A percentile compares a stretch with the other conserved stretches of the same genome.
These are phyloP conservation scores for Globisporangium paddicum DNA, from an alignment of 352 stramenopile species.

Conservation along the genomic window DNA sequence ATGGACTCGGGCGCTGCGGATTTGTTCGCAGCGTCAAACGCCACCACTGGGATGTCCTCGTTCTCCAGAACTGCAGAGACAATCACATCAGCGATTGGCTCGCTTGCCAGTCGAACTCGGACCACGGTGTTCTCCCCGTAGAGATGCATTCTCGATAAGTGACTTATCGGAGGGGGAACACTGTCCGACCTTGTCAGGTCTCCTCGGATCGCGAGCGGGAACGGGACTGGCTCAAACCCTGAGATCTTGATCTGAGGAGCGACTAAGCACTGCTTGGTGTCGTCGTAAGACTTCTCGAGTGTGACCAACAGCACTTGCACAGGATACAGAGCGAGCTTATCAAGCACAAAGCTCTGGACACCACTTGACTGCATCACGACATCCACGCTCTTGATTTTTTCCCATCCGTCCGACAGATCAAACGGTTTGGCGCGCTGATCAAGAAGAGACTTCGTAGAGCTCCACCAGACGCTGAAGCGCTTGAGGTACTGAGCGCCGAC, in stretches of 20 bases:
- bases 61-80: slow-evolving; percentile 29
- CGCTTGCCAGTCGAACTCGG: slow-evolving; percentile 42
- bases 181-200: slow-evolving; percentile 30
- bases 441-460: slow-evolving; percentile 15
- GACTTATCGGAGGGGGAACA: slow-evolving; percentile 27
- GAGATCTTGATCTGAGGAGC: slow-evolving; percentile 29
- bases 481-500: slow-evolving; percentile 38
- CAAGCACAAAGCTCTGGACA: slow-evolving; percentile 25
- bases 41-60: slow-evolving; percentile 20
- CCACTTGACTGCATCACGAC: slow-evolving; percentile 46
- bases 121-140: slow-evolving; percentile 26
- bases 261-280: slow-evolving; percentile 28
- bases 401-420: slow-evolving; percentile 34
- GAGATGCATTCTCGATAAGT: slow-evolving; percentile 56
- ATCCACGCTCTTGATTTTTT: slow-evolving; percentile 23
- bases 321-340: slow-evolving; percentile 20
- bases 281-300: slow-evolving; percentile 62
- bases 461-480: slow-evolving; percentile 46
- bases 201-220: slow-evolving; percentile 41
- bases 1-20: slow-evolving; percentile 14
- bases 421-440: slow-evolving; percentile 13
- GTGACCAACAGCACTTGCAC: slow-evolving; percentile 27
- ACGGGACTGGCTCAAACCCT: slow-evolving; percentile 34
- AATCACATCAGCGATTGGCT: slow-evolving; percentile 43
- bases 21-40: slow-evolving; percentile 39